Evolutionary conservation across 2,329 filamentous ascomycete genomes (phyloP).

Genomic region (Ascosphaera acerosa): DNA sequence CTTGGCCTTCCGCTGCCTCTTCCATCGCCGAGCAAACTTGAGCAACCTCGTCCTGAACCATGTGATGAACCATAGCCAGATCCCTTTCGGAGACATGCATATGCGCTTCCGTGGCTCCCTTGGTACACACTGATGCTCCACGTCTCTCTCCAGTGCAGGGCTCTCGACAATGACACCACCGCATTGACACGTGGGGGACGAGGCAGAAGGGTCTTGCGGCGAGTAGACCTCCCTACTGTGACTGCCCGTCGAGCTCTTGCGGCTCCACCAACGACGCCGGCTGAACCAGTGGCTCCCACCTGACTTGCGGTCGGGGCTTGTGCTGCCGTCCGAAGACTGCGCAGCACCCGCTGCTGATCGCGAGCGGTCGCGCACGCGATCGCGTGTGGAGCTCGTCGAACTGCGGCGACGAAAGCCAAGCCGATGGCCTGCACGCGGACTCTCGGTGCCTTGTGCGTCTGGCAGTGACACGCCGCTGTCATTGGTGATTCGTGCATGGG

Average conservation of each 20-base stretch:
- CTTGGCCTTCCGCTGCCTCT: constrained; percentile 6
- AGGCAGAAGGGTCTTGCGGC: neutral
- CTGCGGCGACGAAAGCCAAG: neutral
- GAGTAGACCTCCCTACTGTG: no score
- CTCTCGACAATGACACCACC: neutral
- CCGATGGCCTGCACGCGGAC: neutral
- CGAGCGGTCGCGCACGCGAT: no score
- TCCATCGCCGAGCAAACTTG: constrained; percentile 20
- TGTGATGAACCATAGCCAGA: constrained; percentile 29
- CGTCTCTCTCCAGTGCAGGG: no score
- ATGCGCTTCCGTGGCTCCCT: constrained; percentile 2
- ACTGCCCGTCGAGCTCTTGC: no score
- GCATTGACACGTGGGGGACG: neutral
- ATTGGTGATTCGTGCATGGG: no score
- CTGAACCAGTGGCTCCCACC: no score
- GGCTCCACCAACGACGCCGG: no score
- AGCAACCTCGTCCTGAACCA: constrained; percentile 31
- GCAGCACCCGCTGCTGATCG: no score
- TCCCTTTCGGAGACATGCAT: constrained; percentile 8
- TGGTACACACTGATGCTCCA: neutral
- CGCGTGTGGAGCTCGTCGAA: no score
- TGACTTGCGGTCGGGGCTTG: no score
- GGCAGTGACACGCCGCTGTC: neutral
- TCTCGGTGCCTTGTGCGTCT: neutral
- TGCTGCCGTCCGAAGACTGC: no score